phyloP scores from a whole-genome alignment of 108 stramenopile species.

The Aureococcus anophagefferens region DNA sequence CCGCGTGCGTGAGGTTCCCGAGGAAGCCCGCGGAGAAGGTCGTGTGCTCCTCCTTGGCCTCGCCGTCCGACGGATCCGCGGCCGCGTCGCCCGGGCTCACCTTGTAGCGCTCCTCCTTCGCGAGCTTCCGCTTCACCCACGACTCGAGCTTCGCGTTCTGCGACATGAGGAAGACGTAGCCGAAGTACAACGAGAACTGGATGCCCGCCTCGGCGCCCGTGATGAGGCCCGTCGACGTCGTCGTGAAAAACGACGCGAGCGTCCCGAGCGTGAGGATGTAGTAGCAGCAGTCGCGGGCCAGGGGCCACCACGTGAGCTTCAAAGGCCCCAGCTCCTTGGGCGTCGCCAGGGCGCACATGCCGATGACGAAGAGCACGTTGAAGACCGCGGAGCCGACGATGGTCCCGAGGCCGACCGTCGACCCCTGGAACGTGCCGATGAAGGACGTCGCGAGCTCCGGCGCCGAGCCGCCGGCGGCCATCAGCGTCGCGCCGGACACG shows the following conservation, averaged over 20 bases:
- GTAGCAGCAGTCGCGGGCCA: conserved; percentile 29
- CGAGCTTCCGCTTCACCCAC: too few relatives aligned
- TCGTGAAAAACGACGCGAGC: background rate
- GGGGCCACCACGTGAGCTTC: conserved; percentile 32
- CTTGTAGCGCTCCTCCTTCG: too few relatives aligned
- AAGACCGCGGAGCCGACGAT: conserved; percentile 55
- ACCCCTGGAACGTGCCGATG: conserved; percentile 60
- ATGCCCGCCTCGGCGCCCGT: conserved; percentile 15
- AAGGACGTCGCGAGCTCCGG: conserved; percentile 56
- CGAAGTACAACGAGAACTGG: conserved; percentile 21
- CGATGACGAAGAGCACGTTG: conserved; percentile 69
- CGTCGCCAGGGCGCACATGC: conserved; percentile 37
- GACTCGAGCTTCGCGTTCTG: conserved; percentile 19
- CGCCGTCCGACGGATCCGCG: too few relatives aligned
- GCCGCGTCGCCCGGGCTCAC: too few relatives aligned
- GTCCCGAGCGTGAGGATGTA: conserved; percentile 23
- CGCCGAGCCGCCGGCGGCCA: conserved; percentile 69
- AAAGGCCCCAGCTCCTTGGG: conserved; percentile 2
- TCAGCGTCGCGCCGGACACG: conserved; percentile 68
- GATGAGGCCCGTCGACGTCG: conserved; percentile 6
- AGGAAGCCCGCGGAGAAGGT: too few relatives aligned
- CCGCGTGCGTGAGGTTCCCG: too few relatives aligned
- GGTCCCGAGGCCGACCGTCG: conserved; percentile 63
- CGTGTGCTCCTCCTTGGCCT: too few relatives aligned
- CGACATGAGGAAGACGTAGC: conserved; percentile 27